Evolutionary conservation across 257 asterid species (phyloP), one percentile per base, ranked within the genome.

Genomic region (Solanum pinnatisectum): DNA sequence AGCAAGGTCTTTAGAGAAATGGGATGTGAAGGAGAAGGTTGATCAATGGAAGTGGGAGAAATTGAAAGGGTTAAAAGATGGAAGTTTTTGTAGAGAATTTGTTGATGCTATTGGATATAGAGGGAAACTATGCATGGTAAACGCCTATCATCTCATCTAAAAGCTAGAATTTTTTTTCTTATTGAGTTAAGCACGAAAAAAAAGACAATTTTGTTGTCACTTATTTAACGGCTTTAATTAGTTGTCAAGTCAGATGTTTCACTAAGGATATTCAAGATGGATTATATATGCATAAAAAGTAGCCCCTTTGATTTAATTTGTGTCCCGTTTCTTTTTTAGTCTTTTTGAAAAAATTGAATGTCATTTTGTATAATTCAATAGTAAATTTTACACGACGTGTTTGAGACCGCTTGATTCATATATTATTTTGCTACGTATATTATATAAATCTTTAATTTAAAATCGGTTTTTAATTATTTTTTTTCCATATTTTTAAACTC

Each of bases 21-120:
- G 98, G 98, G 93, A 94, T 82, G 73, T 89, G 90, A 90, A 76
- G 3, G 86, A 88, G 78, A 84, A 79, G 46, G 91, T 89, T 44
- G 76, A 3, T 0, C 91, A 89, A 4, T 93, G 96, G 98, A 85
- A 42, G 1, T 96, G 98, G 98, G 94, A 91, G 23, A 90, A 87
- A 67, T 72, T 87, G 88, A 91, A 91, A 10, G 79, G 87, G 0
- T 70, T 89, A 8, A 95, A 90, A 89, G 96, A 95, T 30, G 98
- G 95, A 10, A 92, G 94, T 90, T 93, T 94, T 71, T 91, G 97
- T 82, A 91, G 98, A 84, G 98, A 96, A 88, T 95, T 96, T 8
- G 89, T 90, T 42, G 98, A 95, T 85, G 98, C 94, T 6, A 56
- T 94, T 23, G 96, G 93, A 32, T 88, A 89, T 39, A 93, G 86